Conservation (phyloP, 1,139 yeast species). For the Hyphopichia fennica region DNA sequence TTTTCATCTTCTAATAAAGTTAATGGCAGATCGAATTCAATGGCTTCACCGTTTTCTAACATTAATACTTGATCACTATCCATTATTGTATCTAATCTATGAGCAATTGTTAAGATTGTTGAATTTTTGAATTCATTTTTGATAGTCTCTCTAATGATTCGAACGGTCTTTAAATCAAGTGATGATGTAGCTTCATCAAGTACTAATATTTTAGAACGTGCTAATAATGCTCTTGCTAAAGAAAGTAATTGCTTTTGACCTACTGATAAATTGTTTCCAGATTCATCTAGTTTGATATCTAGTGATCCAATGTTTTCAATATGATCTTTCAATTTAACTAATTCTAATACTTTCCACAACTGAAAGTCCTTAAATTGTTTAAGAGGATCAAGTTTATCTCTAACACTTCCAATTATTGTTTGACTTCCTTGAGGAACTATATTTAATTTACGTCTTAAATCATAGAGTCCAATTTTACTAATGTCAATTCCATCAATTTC, state of each 20-base stretch:
- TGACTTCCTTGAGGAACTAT: slow-evolving; percentile 43
- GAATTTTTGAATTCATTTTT: slow-evolving; percentile 30
- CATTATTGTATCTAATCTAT: slow-evolving; percentile 35
- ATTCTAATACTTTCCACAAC: slow-evolving; percentile 33
- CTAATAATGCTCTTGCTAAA: slow-evolving; percentile 36
- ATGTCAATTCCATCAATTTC: slow-evolving; percentile 34
- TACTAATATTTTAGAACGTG: slow-evolving; percentile 31
- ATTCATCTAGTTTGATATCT: slow-evolving; percentile 24
- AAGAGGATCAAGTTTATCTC: slow-evolving; percentile 39
- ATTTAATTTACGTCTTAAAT: slow-evolving; percentile 32
- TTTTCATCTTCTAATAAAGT: slow-evolving; percentile 22
- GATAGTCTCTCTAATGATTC: slow-evolving; percentile 34
- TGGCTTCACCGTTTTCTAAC: slow-evolving; percentile 30
- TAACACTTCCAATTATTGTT: slow-evolving; percentile 32
- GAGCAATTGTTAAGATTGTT: slow-evolving; percentile 39
- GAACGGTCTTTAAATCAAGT: slow-evolving; percentile 37
- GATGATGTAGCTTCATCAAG: slow-evolving; percentile 43
- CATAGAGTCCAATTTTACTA: slow-evolving; percentile 30
- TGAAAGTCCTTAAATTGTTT: slow-evolving; percentile 25
- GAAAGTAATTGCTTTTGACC: slow-evolving; percentile 41
- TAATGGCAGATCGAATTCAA: slow-evolving; percentile 31
- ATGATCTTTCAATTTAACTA: slow-evolving; percentile 36
- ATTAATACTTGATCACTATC: slow-evolving; percentile 36
- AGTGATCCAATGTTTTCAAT: slow-evolving; percentile 14
- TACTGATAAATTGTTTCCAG: slow-evolving; percentile 36